These are phyloP conservation scores for Penicillium manginii DNA, from an alignment of 495 filamentous ascomycete species.

Conservation along the genomic window DNA sequence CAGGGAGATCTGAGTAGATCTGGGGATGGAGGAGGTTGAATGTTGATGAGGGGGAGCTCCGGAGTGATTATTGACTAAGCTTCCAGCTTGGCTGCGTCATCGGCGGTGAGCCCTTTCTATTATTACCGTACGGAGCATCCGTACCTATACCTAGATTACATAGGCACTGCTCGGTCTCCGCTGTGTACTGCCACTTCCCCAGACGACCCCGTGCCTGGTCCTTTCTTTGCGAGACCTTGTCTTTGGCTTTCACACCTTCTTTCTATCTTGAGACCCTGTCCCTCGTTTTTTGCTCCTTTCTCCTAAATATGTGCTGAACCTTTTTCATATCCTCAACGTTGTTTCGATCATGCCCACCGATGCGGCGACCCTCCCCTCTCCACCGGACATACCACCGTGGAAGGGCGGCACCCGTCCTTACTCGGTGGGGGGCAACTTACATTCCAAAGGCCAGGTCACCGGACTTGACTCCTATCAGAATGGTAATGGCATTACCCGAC, in stretches of 20 bases:
- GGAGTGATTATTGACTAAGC: slow-evolving; percentile 25
- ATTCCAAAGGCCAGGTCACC: slow-evolving; percentile 31
- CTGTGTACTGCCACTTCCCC: slow-evolving; percentile 10
- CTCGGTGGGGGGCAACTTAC: slow-evolving; percentile 36
- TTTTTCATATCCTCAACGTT: slow-evolving; percentile 13
- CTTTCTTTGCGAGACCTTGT: slow-evolving; percentile 14
- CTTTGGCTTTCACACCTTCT: slow-evolving; percentile 14
- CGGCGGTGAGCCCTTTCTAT: slow-evolving; percentile 32
- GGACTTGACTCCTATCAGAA: slow-evolving; percentile 32
- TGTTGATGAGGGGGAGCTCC: slow-evolving; percentile 18
- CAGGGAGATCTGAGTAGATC: not conserved
- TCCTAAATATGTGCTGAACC: slow-evolving; percentile 32
- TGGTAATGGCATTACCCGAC: slow-evolving; percentile 25
- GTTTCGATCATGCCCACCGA: slow-evolving; percentile 47
- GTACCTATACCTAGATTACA: too few relatives aligned
- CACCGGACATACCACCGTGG: slow-evolving; percentile 42
- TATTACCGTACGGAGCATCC: too few relatives aligned
- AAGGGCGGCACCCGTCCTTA: slow-evolving; percentile 35
- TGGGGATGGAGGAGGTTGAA: slow-evolving; percentile 1
- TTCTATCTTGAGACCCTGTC: slow-evolving; percentile 8
- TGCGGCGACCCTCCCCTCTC: slow-evolving; percentile 48
- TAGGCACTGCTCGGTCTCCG: too few relatives aligned
- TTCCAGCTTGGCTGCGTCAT: slow-evolving; percentile 33
- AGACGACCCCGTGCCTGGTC: slow-evolving; percentile 27
- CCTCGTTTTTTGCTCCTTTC: slow-evolving; percentile 9